Percentiles rank a stretch among this genome's conserved stretches.
phyloP scores from a whole-genome alignment of 345 rosid species.

The Eutrema heterophyllum region DNA sequence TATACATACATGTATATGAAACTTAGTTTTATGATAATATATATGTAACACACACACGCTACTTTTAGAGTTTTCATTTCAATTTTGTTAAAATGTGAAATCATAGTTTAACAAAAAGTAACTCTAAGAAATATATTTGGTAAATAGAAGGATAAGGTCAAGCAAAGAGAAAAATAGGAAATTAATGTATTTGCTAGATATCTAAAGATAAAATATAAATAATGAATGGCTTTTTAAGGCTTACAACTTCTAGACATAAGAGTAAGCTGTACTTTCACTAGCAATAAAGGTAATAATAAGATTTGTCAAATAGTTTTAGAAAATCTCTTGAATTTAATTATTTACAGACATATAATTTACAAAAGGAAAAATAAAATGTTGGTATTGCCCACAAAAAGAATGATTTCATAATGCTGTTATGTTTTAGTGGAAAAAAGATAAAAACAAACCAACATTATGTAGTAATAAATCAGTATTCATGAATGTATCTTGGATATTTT shows the following conservation, averaged over 20 bases:
- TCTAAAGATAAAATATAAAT: too few species aligned
- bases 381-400: not conserved
- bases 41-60: too few species aligned
- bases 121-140: too few species aligned
- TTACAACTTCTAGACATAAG: not conserved
- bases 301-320: not conserved
- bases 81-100: too few species aligned
- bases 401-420: not conserved
- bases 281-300: not conserved
- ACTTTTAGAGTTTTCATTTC: too few species aligned
- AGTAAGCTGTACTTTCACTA: not conserved
- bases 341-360: not conserved
- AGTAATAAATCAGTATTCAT: not conserved
- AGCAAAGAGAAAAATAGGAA: too few species aligned
- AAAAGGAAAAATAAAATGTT: not conserved
- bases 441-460: not conserved
- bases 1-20: too few species aligned
- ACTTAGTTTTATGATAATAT: too few species aligned
- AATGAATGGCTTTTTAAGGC: too few species aligned
- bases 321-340: not conserved
- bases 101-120: too few species aligned
- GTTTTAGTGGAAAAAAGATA: not conserved
- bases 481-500: conserved; percentile 8
- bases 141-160: too few species aligned
- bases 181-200: too few species aligned